Conservation (phyloP, 768 basidiomycete genomes). For the Leccinum imitatum region DNA sequence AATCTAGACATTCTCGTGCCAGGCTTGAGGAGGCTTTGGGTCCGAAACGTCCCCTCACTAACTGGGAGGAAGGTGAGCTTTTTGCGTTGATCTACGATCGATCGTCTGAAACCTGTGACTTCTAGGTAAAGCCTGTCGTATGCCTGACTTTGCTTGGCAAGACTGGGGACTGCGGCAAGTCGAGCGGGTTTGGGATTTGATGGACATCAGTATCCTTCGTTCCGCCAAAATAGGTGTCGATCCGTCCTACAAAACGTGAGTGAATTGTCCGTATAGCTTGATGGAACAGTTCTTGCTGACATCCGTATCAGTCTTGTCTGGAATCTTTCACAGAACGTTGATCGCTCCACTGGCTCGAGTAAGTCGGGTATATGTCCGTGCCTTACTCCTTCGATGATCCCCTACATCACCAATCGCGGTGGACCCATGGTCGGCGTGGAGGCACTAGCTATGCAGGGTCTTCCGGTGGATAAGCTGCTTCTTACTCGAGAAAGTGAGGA, state of each 20-base stretch:
- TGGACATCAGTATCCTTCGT: slow-evolving; percentile 88
- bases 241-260: slow-evolving; percentile 86
- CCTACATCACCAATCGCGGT: slow-evolving; percentile 93
- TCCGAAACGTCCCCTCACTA: slow-evolving; percentile 79
- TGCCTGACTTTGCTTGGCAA: slow-evolving; percentile 89
- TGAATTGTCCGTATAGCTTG: slow-evolving; percentile 8
- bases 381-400: slow-evolving; percentile 95
- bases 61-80: slow-evolving; percentile 84
- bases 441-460: slow-evolving; percentile 90
- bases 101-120: not conserved
- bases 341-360: slow-evolving; percentile 80
- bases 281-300: not conserved
- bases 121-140: slow-evolving; percentile 75
- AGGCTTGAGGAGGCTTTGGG: slow-evolving; percentile 83
- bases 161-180: slow-evolving; percentile 95
- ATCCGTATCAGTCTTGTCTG: slow-evolving; percentile 66
- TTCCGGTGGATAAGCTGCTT: slow-evolving; percentile 88
- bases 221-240: slow-evolving; percentile 80
- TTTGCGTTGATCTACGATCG: not conserved
- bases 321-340: slow-evolving; percentile 97
- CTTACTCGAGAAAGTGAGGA: slow-evolving; percentile 93
- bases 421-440: slow-evolving; percentile 95
- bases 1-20: slow-evolving; percentile 86
- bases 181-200: slow-evolving; percentile 91
- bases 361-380: slow-evolving; percentile 88